These are phyloP conservation scores for Omphalotus guepiniiformis DNA, from an alignment of 768 basidiomycete genomes.

Conservation along the genomic window DNA sequence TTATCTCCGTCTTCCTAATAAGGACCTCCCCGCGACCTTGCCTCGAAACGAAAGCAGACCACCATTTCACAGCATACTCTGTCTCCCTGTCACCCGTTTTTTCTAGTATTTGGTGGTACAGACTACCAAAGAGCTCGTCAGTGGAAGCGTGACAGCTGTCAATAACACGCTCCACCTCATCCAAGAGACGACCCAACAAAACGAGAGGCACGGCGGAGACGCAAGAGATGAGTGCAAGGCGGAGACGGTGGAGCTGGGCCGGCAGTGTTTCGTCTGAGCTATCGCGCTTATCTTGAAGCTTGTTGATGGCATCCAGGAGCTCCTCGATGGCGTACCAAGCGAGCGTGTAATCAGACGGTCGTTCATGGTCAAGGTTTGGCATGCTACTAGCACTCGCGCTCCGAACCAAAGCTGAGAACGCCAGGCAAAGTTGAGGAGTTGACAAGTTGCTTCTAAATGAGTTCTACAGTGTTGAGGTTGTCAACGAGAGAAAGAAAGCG, in stretches of 20 bases:
- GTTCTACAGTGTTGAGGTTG: too few relatives aligned
- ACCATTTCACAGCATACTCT: conserved; percentile 5
- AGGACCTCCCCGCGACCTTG: too few relatives aligned
- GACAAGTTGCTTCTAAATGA: conserved; percentile 57
- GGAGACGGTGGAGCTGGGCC: conserved; percentile 47
- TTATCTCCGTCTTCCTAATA: too few relatives aligned
- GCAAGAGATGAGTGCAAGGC: conserved; percentile 59
- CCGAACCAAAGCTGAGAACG: conserved; percentile 67
- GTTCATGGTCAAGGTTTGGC: conserved; percentile 9
- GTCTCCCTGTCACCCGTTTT: conserved; percentile 5
- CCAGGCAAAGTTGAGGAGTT: conserved; percentile 63
- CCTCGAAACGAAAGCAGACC: background rate
- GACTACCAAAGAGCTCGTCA: background rate
- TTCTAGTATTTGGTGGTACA: background rate
- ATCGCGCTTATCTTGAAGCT: conserved; percentile 18
- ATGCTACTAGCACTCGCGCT: conserved; percentile 46
- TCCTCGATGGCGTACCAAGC: conserved; percentile 66
- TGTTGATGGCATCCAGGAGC: conserved; percentile 45
- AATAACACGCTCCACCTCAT: conserved; percentile 32
- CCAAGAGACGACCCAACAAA: conserved; percentile 53
- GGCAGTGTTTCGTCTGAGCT: conserved; percentile 18
- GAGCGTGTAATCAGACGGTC: conserved; percentile 26
- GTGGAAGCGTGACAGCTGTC: background rate
- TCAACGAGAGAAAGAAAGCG: background rate
- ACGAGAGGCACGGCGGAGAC: conserved; percentile 57